phyloP scores from a whole-genome alignment of 2,329 filamentous ascomycete species.

The Microsporum ferrugineum region DNA sequence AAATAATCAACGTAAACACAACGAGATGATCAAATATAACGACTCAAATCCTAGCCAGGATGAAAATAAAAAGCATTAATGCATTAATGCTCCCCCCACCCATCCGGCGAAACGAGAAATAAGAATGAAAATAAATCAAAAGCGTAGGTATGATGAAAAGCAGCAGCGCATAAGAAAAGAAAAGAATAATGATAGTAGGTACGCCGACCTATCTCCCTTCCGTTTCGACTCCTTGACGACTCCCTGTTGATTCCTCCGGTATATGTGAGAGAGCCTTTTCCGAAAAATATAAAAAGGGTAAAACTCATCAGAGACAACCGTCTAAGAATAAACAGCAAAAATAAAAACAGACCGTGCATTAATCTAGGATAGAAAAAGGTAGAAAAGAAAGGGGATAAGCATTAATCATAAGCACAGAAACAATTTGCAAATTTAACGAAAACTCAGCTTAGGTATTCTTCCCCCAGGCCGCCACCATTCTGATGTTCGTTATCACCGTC shows the following conservation, averaged over 20 bases:
- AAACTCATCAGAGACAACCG: constrained; percentile 1
- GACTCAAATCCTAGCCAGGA: background rate
- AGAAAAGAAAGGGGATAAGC: constrained; percentile 9
- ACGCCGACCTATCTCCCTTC: constrained; percentile 2
- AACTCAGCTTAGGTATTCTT: constrained; percentile 19
- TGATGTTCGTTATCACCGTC: constrained; percentile 17
- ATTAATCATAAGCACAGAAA: background rate
- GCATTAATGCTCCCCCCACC: background rate
- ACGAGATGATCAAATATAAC: background rate
- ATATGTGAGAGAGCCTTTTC: constrained; percentile 1
- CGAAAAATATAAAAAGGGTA: background rate
- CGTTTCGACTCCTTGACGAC: constrained; percentile 1
- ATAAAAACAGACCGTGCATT: constrained; percentile 2
- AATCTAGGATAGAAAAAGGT: constrained; percentile 7
- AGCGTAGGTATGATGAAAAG: background rate
- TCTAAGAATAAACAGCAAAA: constrained; percentile 7
- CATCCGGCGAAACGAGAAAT: background rate
- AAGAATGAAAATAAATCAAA: background rate
- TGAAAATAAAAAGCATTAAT: background rate
- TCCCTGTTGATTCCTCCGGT: background rate
- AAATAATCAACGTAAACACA: background rate
- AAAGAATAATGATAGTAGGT: constrained; percentile 12
- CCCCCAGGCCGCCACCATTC: constrained; percentile 16
- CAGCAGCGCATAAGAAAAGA: background rate
- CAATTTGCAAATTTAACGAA: background rate